Evolutionary conservation across 768 basidiomycete species (phyloP).

Genomic region (Naematelia aurantialba): DNA sequence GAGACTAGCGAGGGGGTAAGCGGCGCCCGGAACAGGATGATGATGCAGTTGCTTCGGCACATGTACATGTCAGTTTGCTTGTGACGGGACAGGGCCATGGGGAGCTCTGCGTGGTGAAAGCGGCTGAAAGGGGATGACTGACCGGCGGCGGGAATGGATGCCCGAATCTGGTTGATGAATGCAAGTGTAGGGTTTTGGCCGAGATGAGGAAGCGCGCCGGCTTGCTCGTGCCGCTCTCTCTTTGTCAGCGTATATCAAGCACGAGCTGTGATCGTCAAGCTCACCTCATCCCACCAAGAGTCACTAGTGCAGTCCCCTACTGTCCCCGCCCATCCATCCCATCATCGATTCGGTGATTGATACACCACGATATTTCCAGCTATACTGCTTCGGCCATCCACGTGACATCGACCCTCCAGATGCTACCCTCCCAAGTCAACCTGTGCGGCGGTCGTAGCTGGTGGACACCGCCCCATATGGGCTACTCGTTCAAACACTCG

Average conservation of each 20-base stretch:
- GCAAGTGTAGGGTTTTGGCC: neutral
- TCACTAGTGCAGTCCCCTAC: too few species aligned
- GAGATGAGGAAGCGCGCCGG: neutral
- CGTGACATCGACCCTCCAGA: too few species aligned
- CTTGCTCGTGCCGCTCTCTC: neutral
- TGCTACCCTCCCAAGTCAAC: conserved; percentile 3
- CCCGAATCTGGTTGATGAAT: neutral
- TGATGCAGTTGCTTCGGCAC: neutral
- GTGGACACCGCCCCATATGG: conserved; percentile 1
- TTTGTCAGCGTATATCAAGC: neutral
- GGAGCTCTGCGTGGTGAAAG: too few species aligned
- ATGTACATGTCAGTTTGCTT: too few species aligned
- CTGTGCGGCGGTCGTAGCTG: neutral
- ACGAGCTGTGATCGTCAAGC: neutral
- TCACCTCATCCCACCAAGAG: neutral
- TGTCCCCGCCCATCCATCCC: too few species aligned
- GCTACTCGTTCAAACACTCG: conserved; percentile 15
- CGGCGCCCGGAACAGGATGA: conserved; percentile 1
- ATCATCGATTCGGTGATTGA: too few species aligned
- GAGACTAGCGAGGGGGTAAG: neutral
- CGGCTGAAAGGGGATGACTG: too few species aligned
- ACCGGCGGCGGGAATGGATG: neutral
- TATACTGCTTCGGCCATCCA: too few species aligned
- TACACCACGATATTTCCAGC: too few species aligned
- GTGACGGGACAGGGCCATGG: too few species aligned